These are phyloP conservation scores for Pseudozyma flocculosa DNA, from an alignment of 1,284 basidiomycete species.

Conservation along the genomic window DNA sequence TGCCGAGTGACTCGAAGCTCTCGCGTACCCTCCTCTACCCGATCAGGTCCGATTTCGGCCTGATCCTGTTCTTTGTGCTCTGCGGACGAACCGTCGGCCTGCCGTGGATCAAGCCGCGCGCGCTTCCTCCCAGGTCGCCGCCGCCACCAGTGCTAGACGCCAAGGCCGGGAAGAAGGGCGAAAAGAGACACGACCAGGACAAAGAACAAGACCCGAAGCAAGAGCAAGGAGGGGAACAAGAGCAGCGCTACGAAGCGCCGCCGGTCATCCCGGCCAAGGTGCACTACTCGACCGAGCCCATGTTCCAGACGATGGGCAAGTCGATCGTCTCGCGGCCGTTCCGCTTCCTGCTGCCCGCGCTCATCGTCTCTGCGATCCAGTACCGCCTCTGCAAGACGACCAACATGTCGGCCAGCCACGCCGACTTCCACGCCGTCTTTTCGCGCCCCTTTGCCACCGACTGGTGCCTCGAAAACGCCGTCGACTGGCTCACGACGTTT, in stretches of 20 bases:
- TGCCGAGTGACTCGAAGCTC: constrained; percentile 9
- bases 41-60: constrained; percentile 25
- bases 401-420: constrained; percentile 15
- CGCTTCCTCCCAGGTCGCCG: constrained; percentile 8
- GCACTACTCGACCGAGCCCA: too few species aligned
- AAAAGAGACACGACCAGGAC: too few species aligned
- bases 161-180: too few species aligned
- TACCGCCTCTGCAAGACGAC: constrained; percentile 27
- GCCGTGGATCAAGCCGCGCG: constrained; percentile 13
- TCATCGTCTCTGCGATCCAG: constrained; percentile 32
- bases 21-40: constrained; percentile 35
- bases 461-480: constrained; percentile 24
- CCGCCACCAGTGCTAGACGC: too few species aligned
- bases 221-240: constrained; percentile 20
- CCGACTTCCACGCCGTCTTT: constrained; percentile 25
- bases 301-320: neutral
- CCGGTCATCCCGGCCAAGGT: constrained; percentile 1
- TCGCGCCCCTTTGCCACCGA: constrained; percentile 2
- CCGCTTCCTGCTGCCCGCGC: constrained; percentile 30
- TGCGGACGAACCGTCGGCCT: constrained; percentile 22
- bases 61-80: constrained; percentile 32
- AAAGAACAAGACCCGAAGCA: too few species aligned
- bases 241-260: constrained; percentile 21
- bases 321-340: constrained; percentile 32
- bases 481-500: constrained; percentile 28